phyloP scores from a whole-genome alignment of 345 rosid species.

The Nasturtium officinale region DNA sequence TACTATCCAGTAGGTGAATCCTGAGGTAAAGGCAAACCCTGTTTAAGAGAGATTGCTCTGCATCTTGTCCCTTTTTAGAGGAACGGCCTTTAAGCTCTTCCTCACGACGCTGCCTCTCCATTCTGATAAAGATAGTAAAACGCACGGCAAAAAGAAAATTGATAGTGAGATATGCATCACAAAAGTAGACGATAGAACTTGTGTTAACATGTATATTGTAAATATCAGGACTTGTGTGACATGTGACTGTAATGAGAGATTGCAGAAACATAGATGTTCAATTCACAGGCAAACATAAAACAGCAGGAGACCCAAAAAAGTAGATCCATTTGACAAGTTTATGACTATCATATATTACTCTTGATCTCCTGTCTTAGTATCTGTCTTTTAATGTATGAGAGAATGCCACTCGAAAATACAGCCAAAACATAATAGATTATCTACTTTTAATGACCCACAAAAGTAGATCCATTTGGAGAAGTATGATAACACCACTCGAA shows the following conservation, averaged over 20 bases:
- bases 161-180: conserved; percentile 25
- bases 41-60: conserved; percentile 75
- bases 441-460: too few species aligned
- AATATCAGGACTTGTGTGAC: conserved; percentile 4
- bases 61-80: conserved; percentile 76
- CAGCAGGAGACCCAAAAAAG: conserved; percentile 1
- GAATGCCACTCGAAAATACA: too few species aligned
- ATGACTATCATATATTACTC: background rate
- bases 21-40: conserved; percentile 55
- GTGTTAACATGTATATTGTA: background rate
- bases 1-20: background rate
- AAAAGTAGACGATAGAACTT: conserved; percentile 1
- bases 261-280: conserved; percentile 1
- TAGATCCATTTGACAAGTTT: conserved; percentile 10
- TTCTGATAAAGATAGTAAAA: conserved; percentile 49
- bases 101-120: conserved; percentile 98
- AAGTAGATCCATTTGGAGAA: too few species aligned
- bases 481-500: conserved; percentile 8
- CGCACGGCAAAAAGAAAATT: background rate
- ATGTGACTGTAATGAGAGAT: background rate
- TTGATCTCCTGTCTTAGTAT: too few species aligned
- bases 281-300: background rate
- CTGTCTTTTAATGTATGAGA: too few species aligned
- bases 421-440: too few species aligned
- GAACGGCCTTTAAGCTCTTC: conserved; percentile 84